A percentile compares a stretch with the other conserved stretches of the same genome.
phyloP scores from a whole-genome alignment of 805 yeast genomes.

The Komagataella phaffii region DNA sequence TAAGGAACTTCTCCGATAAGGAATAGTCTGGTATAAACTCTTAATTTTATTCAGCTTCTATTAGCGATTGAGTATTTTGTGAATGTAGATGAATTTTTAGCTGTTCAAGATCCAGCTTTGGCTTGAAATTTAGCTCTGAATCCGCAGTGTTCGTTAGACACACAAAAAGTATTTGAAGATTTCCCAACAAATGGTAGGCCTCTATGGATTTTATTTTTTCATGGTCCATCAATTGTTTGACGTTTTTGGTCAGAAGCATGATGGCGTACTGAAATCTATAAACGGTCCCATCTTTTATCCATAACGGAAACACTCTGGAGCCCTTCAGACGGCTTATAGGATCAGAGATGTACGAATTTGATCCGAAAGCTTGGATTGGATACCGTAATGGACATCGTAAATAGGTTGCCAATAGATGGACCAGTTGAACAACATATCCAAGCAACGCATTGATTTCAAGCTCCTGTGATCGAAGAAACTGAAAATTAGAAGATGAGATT shows the following conservation, averaged over 20 bases:
- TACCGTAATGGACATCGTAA: constrained; percentile 32
- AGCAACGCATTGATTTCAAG: constrained; percentile 32
- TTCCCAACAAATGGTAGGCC: constrained; percentile 17
- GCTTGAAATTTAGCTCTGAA: constrained; percentile 3
- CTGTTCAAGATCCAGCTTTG: background rate
- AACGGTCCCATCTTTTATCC: constrained; percentile 27
- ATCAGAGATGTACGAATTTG: constrained; percentile 33
- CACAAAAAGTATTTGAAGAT: constrained; percentile 19
- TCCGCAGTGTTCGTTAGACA: constrained; percentile 5
- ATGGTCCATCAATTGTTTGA: constrained; percentile 26
- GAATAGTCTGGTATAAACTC: background rate
- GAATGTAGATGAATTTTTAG: background rate
- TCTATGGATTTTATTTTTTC: constrained; percentile 16
- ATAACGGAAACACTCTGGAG: constrained; percentile 30
- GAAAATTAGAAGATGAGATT: background rate
- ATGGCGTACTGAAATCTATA: constrained; percentile 38
- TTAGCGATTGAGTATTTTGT: background rate
- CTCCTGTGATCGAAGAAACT: constrained; percentile 17
- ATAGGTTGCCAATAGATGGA: constrained; percentile 24
- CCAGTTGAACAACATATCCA: constrained; percentile 30
- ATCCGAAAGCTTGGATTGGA: constrained; percentile 33
- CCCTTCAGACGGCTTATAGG: constrained; percentile 28
- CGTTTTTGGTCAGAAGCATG: constrained; percentile 27
- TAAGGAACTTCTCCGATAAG: constrained; percentile 40
- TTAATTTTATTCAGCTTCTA: background rate